Conservation (phyloP, 2,329 filamentous ascomycete species). For the Diaporthe nobilis region DNA sequence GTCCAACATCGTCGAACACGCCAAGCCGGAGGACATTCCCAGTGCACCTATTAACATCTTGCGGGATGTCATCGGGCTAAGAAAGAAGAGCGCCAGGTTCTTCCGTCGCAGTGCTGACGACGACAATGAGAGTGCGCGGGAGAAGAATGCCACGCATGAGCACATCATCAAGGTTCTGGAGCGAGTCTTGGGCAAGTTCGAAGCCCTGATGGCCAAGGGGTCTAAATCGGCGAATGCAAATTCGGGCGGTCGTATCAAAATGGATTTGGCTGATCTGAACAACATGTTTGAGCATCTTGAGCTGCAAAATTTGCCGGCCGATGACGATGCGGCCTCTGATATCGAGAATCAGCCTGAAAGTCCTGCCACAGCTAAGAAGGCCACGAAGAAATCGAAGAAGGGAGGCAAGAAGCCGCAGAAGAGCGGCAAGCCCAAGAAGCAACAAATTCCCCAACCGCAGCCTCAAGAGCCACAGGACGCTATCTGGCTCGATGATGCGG, state of each 20-base stretch:
- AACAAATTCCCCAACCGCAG: background rate
- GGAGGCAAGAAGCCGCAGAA: background rate
- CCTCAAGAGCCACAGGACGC: background rate
- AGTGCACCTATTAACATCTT: background rate
- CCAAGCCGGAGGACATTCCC: background rate
- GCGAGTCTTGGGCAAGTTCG: background rate
- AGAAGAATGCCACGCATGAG: slow-evolving; percentile 4
- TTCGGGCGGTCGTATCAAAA: background rate
- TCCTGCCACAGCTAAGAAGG: background rate
- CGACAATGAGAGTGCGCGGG: background rate
- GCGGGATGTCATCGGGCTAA: background rate
- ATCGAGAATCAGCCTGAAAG: background rate
- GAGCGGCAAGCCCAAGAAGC: background rate
- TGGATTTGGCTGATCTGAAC: background rate
- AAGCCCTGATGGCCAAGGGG: background rate
- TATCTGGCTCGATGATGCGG: background rate
- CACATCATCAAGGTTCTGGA: background rate
- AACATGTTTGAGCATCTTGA: background rate
- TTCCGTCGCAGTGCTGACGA: background rate
- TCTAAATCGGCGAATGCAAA: background rate
- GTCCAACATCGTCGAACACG: background rate
- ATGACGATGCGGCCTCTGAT: background rate
- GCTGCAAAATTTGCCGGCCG: background rate
- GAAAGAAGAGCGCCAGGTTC: background rate
- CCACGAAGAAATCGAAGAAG: background rate